Evolutionary conservation across 805 yeast species (phyloP).

Genomic region (Cyberlindnera mississippiensis): DNA sequence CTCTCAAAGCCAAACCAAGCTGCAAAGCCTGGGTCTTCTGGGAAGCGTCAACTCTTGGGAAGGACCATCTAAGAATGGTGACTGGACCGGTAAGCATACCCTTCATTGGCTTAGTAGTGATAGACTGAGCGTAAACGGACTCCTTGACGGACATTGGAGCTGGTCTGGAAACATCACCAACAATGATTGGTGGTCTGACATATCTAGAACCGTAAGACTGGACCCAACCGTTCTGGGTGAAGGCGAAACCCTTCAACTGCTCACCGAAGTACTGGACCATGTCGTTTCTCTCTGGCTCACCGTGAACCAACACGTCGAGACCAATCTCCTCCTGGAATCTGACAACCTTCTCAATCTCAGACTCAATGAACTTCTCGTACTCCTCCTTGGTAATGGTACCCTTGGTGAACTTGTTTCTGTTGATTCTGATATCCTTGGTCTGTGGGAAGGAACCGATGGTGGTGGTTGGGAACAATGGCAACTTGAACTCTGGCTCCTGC

Average conservation of each 20-base stretch:
- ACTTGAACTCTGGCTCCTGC: slow-evolving; percentile 83
- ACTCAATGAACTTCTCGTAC: slow-evolving; percentile 93
- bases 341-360: slow-evolving; percentile 93
- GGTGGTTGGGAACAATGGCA: slow-evolving; percentile 99
- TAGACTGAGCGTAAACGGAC: slow-evolving; percentile 97
- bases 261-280: slow-evolving; percentile 99
- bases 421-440: slow-evolving; percentile 97
- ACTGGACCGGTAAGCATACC: slow-evolving; percentile 99
- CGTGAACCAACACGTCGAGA: slow-evolving; percentile 97
- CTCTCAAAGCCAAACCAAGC: slow-evolving; percentile 96
- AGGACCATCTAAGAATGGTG: slow-evolving; percentile 99
- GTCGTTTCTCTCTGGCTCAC: slow-evolving; percentile 99
- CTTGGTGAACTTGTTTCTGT: slow-evolving; percentile 97
- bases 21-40: slow-evolving; percentile 93
- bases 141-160: slow-evolving; percentile 98
- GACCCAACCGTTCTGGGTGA: slow-evolving; percentile 99
- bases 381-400: slow-evolving; percentile 94
- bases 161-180: slow-evolving; percentile 99
- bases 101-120: slow-evolving; percentile 94
- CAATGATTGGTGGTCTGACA: slow-evolving; percentile 99
- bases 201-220: slow-evolving; percentile 99
- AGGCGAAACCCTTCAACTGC: slow-evolving; percentile 96
- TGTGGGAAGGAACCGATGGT: slow-evolving; percentile 99
- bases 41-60: slow-evolving; percentile 98
- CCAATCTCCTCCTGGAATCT: slow-evolving; percentile 99